Conservation (phyloP, 208 protist genomes). For the Acanthamoeba polyphaga region DNA sequence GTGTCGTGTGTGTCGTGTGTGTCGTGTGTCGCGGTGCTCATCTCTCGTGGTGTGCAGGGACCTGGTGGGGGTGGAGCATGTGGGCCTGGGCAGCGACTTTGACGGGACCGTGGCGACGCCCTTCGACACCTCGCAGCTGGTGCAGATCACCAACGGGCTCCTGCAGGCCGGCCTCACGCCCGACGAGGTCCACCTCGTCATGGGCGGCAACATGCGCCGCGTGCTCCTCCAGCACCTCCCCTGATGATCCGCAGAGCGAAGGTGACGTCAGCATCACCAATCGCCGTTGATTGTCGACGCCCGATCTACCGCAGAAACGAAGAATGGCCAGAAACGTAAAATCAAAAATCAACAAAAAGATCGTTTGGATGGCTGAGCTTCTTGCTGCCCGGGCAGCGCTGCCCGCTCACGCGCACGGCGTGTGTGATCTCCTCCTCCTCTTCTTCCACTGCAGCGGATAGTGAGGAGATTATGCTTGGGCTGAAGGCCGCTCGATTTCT, state of each 20-base stretch:
- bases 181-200: conserved; percentile 60
- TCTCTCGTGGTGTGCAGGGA: background rate
- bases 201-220: conserved; percentile 69
- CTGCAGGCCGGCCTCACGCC: conserved; percentile 32
- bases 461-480: background rate
- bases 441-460: too few species aligned
- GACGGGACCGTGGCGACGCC: conserved; percentile 50
- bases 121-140: conserved; percentile 72
- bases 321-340: too few species aligned
- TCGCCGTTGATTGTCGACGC: too few species aligned
- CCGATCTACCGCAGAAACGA: background rate
- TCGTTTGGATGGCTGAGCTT: too few species aligned
- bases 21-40: too few species aligned
- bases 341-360: too few species aligned
- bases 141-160: conserved; percentile 74
- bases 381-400: too few species aligned
- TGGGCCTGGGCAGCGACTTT: conserved; percentile 73
- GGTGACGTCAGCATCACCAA: too few species aligned
- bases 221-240: conserved; percentile 57
- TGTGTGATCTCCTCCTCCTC: too few species aligned
- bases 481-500: too few species aligned
- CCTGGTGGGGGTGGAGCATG: conserved; percentile 69
- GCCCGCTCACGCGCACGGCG: too few species aligned
- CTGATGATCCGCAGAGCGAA: background rate
- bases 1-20: too few species aligned